phyloP scores from a whole-genome alignment of 768 basidiomycete genomes.

The Leccinellum albellum region DNA sequence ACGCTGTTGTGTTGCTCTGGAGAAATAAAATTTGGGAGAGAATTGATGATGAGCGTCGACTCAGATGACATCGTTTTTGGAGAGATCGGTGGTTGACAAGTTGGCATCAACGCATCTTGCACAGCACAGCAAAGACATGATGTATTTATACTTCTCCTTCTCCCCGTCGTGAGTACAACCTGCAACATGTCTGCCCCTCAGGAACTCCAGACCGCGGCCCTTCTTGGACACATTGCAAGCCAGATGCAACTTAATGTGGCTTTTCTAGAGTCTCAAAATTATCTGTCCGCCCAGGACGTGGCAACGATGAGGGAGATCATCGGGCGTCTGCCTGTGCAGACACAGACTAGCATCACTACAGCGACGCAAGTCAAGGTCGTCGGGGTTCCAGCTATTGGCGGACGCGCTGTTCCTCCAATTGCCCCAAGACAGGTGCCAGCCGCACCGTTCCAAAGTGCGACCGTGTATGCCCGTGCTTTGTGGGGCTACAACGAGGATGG shows the following conservation, averaged over 20 bases:
- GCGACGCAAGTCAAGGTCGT: constrained; percentile 11
- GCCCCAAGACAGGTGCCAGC: constrained; percentile 9
- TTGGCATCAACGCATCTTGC: neutral
- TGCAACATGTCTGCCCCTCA: constrained; percentile 21
- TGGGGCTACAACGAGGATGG: constrained; percentile 69
- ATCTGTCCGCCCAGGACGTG: constrained; percentile 49
- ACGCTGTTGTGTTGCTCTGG: constrained; percentile 66
- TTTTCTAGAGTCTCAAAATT: constrained; percentile 53
- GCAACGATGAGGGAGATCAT: constrained; percentile 39
- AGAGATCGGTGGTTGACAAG: neutral
- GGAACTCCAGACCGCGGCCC: constrained; percentile 35
- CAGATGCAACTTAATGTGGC: constrained; percentile 56
- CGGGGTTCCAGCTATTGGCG: neutral
- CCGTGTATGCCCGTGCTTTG: constrained; percentile 46
- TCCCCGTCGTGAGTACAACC: neutral
- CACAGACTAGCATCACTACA: constrained; percentile 16
- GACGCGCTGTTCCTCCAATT: constrained; percentile 16
- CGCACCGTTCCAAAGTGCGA: constrained; percentile 1
- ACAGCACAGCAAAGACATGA: constrained; percentile 10
- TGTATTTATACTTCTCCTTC: constrained; percentile 19
- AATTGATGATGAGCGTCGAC: constrained; percentile 33
- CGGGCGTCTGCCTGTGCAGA: constrained; percentile 38
- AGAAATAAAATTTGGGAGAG: constrained; percentile 45
- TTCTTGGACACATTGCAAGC: constrained; percentile 56
- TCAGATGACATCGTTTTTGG: constrained; percentile 3